phyloP scores from a whole-genome alignment of 441 rosid genomes.

The Viola pubescens region DNA sequence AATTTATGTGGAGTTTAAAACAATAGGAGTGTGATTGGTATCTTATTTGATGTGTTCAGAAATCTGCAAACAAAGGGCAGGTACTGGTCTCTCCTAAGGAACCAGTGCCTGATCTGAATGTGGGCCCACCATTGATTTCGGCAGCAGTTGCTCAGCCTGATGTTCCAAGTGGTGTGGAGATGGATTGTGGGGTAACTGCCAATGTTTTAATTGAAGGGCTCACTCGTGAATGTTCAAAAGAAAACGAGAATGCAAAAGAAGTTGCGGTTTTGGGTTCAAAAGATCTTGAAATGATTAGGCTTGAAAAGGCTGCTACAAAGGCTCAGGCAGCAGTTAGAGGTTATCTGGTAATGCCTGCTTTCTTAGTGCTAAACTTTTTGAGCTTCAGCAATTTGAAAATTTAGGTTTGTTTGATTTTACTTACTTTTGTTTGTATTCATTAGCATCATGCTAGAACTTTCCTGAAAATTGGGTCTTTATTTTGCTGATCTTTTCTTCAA shows the following conservation, averaged over 20 bases:
- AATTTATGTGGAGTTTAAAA: too few species aligned
- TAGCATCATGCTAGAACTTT: too few species aligned
- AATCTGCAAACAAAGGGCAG: slow-evolving; percentile 9
- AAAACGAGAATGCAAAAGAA: slow-evolving; percentile 14
- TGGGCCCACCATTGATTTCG: neutral
- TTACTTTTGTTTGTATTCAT: neutral
- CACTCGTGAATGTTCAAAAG: slow-evolving; percentile 7
- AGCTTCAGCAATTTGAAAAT: neutral
- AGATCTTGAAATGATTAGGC: slow-evolving; percentile 40
- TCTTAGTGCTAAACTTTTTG: neutral
- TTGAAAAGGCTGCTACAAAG: slow-evolving; percentile 51
- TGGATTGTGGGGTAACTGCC: too few species aligned
- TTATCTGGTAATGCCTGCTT: slow-evolving; percentile 45
- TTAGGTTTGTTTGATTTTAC: neutral
- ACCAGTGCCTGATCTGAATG: slow-evolving; percentile 27
- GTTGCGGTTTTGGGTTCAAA: slow-evolving; percentile 20
- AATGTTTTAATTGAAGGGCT: too few species aligned
- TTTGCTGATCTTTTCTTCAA: too few species aligned
- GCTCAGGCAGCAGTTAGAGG: slow-evolving; percentile 80
- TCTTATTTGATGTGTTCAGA: slow-evolving; percentile 9
- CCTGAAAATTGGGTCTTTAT: too few species aligned
- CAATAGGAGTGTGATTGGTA: slow-evolving; percentile 1
- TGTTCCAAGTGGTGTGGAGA: too few species aligned
- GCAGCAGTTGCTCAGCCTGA: too few species aligned
- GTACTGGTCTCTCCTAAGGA: slow-evolving; percentile 23